Evolutionary conservation across 176 grass and related monocot genomes (phyloP).

Genomic region (Zoysia pacifica): DNA sequence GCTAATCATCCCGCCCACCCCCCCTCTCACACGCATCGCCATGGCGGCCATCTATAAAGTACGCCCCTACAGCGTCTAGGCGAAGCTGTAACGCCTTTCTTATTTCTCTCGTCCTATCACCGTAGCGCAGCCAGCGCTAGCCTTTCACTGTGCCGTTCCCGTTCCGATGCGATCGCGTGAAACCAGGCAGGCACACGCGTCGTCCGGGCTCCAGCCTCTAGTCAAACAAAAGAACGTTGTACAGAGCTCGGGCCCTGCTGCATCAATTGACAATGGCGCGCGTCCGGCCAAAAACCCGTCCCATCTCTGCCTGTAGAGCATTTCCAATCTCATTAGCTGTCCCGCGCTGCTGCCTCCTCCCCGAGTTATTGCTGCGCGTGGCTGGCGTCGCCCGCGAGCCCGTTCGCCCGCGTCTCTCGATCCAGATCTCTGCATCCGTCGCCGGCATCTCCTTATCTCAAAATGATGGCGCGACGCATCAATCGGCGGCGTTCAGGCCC

Average conservation of each 20-base stretch:
- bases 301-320: conserved; percentile 29
- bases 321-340: conserved; percentile 33
- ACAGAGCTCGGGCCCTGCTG: not conserved
- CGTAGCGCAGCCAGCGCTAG: not conserved
- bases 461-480: too few relatives aligned
- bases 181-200: too few relatives aligned
- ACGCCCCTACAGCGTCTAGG: too few relatives aligned
- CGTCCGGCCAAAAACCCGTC: conserved; percentile 36
- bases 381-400: too few relatives aligned
- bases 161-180: not conserved
- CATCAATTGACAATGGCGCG: conserved; percentile 11
- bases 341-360: conserved; percentile 13
- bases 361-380: conserved; percentile 43
- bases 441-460: too few relatives aligned
- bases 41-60: conserved; percentile 17
- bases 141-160: not conserved
- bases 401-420: too few relatives aligned
- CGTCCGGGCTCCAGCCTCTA: not conserved
- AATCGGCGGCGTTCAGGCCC: not conserved
- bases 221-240: conserved; percentile 28
- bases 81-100: too few relatives aligned
- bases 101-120: not conserved
- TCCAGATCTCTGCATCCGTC: too few relatives aligned
- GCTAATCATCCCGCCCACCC: not conserved
- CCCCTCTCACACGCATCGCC: not conserved